Evolutionary conservation across 176 grass and related monocot genomes (phyloP).

Genomic region (Oryza punctata): DNA sequence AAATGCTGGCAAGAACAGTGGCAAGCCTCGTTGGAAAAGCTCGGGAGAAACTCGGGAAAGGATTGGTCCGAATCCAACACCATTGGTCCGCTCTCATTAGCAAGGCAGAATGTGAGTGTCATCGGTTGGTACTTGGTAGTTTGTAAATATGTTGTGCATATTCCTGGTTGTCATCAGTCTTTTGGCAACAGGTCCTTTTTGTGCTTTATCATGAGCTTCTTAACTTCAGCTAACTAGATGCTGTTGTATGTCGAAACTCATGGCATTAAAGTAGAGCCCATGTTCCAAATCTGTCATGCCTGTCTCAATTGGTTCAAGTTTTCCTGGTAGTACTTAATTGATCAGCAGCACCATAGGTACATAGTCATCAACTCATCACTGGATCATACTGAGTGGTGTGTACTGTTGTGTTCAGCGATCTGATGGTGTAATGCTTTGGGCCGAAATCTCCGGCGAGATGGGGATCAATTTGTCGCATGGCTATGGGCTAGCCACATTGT

Average conservation of each 20-base stretch:
- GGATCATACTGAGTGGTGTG: background rate
- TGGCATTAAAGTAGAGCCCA: slow-evolving; percentile 36
- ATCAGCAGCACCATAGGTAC: background rate
- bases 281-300: background rate
- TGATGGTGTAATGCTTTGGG: background rate
- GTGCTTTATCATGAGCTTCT: background rate
- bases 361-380: background rate
- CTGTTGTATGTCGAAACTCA: slow-evolving; percentile 21
- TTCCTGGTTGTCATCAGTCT: slow-evolving; percentile 31
- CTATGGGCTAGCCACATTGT: background rate
- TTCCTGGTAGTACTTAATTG: background rate
- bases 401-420: background rate
- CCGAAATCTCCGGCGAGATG: slow-evolving; percentile 23
- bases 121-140: slow-evolving; percentile 26
- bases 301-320: background rate
- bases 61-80: slow-evolving; percentile 32
- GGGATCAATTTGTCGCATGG: background rate
- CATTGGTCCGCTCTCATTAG: slow-evolving; percentile 25
- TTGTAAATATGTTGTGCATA: slow-evolving; percentile 54
- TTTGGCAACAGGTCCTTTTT: background rate
- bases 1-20: slow-evolving; percentile 22
- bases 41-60: slow-evolving; percentile 31
- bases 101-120: background rate
- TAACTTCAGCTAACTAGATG: slow-evolving; percentile 16
- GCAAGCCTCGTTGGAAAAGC: slow-evolving; percentile 40